Evolutionary conservation across 1,284 basidiomycete species (phyloP), one percentile per base, ranked within the genome.

Genomic region (Erythrobasidium hasegawianum): DNA sequence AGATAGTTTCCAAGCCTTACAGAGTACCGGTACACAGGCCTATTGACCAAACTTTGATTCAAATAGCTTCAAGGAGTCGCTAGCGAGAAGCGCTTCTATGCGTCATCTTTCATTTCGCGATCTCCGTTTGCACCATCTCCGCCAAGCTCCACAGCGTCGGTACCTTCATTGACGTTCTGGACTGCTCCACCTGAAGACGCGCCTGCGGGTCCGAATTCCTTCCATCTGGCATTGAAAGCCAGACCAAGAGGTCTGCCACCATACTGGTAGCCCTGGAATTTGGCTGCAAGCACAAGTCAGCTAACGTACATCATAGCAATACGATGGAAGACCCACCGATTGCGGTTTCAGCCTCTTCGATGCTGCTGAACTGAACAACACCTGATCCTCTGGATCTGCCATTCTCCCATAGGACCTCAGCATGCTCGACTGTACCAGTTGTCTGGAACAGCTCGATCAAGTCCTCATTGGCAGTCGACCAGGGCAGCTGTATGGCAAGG

Each of bases 381-480:
- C 95, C 95, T 65, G 88, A 87, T 22, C 95, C 95, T 77, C 94
- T 94, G 56, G 89, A 91, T 64, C 94, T 85, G 7, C 76, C 76
- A 10, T 60, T 59, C 8, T 97, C 94, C 73, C 88, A 91, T 57
- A 97, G 77, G 71, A 97, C 93, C 78, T 97, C 95, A 10, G 95
- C 95, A 52, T 92, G 81, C 73, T 92, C 88, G 38, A 98, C 95
- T 71, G 87, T 87, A 10, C 95, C 95, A 1, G 93, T 96, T 33
- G 95, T 98, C 81, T 97, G 94, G 75, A 98, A 98, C 33, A 98
- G 80, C 79, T 98, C 95, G 24, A 97, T 94, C 29, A 98, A 81
- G 76, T 98, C 95, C 76, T 97, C 94, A 77, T 97, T 96, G n/a
- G 93, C 90, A 39, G 95, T 98, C 16, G 93, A 97, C 92, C 93